A percentile compares a stretch with the other conserved stretches of the same genome.
phyloP scores from a whole-genome alignment of 2,329 filamentous ascomycete species.

The Penicillium freii region DNA sequence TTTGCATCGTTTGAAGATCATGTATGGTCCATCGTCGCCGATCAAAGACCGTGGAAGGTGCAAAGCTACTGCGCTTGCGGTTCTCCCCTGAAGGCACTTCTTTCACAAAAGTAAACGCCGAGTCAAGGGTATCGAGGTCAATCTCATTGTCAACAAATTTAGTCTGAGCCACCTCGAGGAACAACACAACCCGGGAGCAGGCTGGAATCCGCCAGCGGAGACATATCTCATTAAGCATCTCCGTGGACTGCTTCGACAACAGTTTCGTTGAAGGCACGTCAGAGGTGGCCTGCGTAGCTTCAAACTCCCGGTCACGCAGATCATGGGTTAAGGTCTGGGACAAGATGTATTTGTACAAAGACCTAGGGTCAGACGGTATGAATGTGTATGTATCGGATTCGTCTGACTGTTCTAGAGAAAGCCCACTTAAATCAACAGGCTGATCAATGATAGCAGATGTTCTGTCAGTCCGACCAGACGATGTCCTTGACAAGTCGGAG shows the following conservation, averaged over 20 bases:
- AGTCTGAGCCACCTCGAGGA: slow-evolving; percentile 79
- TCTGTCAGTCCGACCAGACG: slow-evolving; percentile 46
- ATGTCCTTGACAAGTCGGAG: slow-evolving; percentile 47
- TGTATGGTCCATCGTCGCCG: slow-evolving; percentile 66
- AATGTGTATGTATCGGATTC: slow-evolving; percentile 71
- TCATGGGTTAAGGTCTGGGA: slow-evolving; percentile 69
- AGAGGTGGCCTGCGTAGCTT: slow-evolving; percentile 49
- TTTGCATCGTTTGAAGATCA: slow-evolving; percentile 70
- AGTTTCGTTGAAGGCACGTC: slow-evolving; percentile 53
- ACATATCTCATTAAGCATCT: slow-evolving; percentile 80
- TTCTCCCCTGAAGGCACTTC: slow-evolving; percentile 65
- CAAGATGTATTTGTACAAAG: slow-evolving; percentile 79
- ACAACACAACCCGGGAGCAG: slow-evolving; percentile 73
- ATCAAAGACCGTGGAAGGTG: slow-evolving; percentile 53
- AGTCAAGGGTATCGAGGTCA: slow-evolving; percentile 75
- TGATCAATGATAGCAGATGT: slow-evolving; percentile 63
- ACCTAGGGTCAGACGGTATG: slow-evolving; percentile 78
- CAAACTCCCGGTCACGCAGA: slow-evolving; percentile 54
- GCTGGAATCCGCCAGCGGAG: slow-evolving; percentile 86
- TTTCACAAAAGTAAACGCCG: slow-evolving; percentile 79
- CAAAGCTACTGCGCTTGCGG: slow-evolving; percentile 51
- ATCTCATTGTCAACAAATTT: slow-evolving; percentile 85
- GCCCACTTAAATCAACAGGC: slow-evolving; percentile 57
- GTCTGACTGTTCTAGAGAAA: slow-evolving; percentile 56
- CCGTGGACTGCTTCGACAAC: slow-evolving; percentile 72